Evolutionary conservation across 208 protist species (phyloP).

Genomic region (Wallacemonas collosoma): DNA sequence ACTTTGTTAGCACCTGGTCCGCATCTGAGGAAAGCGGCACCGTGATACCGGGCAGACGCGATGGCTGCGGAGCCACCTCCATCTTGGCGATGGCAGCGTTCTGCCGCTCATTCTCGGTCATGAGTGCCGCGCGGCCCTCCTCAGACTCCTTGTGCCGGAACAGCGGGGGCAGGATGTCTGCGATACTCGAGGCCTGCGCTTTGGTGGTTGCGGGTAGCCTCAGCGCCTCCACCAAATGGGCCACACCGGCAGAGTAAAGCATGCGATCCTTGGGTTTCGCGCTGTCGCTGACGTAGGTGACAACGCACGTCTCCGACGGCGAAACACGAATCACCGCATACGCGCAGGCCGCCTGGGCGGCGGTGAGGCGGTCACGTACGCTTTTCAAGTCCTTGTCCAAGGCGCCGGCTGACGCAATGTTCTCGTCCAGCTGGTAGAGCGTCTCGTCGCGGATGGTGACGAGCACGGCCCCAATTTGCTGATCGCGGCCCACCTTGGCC

Average conservation of each 20-base stretch:
- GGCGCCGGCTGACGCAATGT: slow-evolving; percentile 30
- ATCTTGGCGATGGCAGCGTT: slow-evolving; percentile 55
- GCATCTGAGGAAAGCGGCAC: slow-evolving; percentile 45
- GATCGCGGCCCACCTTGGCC: slow-evolving; percentile 33
- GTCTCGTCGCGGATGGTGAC: slow-evolving; percentile 57
- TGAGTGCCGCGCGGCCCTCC: slow-evolving; percentile 45
- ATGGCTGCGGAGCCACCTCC: slow-evolving; percentile 62
- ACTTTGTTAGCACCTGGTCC: slow-evolving; percentile 35
- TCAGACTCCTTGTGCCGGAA: slow-evolving; percentile 41
- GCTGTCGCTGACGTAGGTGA: slow-evolving; percentile 57
- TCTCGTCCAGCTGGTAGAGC: slow-evolving; percentile 37
- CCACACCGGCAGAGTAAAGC: slow-evolving; percentile 57
- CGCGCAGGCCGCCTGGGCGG: slow-evolving; percentile 30
- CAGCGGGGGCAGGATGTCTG: slow-evolving; percentile 43
- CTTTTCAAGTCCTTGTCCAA: slow-evolving; percentile 39
- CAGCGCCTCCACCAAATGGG: slow-evolving; percentile 33
- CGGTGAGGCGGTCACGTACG: slow-evolving; percentile 27
- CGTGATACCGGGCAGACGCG: slow-evolving; percentile 56
- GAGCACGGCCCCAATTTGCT: slow-evolving; percentile 35
- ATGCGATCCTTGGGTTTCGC: slow-evolving; percentile 60
- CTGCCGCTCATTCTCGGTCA: slow-evolving; percentile 72
- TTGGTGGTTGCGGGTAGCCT: slow-evolving; percentile 20
- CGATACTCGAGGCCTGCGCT: slow-evolving; percentile 31
- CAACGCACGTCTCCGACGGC: slow-evolving; percentile 31
- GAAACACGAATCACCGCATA: slow-evolving; percentile 51